phyloP scores from a whole-genome alignment of 2,329 filamentous ascomycete genomes.

The Aspergillus sergii region DNA sequence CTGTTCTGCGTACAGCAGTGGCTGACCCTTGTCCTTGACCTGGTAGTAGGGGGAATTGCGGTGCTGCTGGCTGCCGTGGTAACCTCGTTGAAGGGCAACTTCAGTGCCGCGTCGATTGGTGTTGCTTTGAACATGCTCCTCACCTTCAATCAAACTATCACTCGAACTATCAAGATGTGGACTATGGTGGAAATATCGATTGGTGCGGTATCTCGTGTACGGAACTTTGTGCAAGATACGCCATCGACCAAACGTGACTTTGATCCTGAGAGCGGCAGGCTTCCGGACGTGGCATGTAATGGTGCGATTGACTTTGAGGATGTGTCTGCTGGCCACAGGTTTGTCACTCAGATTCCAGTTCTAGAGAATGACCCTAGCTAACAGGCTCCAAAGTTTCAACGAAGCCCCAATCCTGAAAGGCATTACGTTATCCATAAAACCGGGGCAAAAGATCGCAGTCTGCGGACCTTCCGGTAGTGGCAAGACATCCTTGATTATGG shows the following conservation, averaged over 20 bases:
- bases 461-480: slow-evolving; percentile 29
- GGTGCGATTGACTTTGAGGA: slow-evolving; percentile 21
- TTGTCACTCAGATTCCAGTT: background rate
- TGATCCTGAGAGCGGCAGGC: slow-evolving; percentile 18
- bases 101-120: slow-evolving; percentile 49
- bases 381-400: background rate
- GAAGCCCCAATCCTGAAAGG: slow-evolving; percentile 24
- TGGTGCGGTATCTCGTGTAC: slow-evolving; percentile 49
- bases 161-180: slow-evolving; percentile 30
- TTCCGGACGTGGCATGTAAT: background rate
- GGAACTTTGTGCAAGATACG: slow-evolving; percentile 46
- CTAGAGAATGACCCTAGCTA: background rate
- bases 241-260: slow-evolving; percentile 21
- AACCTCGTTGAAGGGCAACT: slow-evolving; percentile 37
- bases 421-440: slow-evolving; percentile 26
- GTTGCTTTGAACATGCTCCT: slow-evolving; percentile 52
- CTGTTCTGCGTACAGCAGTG: slow-evolving; percentile 50
- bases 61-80: slow-evolving; percentile 47
- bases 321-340: slow-evolving; percentile 9
- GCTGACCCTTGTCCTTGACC: slow-evolving; percentile 45
- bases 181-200: slow-evolving; percentile 26
- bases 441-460: slow-evolving; percentile 34
- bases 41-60: slow-evolving; percentile 46
- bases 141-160: slow-evolving; percentile 48
- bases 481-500: slow-evolving; percentile 25